A percentile compares a stretch with the other conserved stretches of the same genome.
phyloP scores from a whole-genome alignment of 2,329 filamentous ascomycete genomes.

The Hymenoscyphus repandus region DNA sequence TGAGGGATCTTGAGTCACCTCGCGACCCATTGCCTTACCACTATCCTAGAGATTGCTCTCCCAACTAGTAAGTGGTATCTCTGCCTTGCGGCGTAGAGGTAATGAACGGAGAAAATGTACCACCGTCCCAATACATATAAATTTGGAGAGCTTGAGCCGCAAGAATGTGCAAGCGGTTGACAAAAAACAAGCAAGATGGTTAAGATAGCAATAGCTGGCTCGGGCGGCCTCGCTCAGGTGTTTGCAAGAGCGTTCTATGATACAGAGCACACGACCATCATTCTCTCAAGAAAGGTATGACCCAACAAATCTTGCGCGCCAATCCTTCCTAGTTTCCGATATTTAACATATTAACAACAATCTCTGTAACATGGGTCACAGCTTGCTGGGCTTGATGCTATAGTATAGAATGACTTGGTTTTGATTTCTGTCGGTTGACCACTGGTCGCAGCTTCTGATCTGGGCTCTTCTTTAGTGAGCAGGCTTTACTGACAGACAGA shows the following conservation, averaged over 20 bases:
- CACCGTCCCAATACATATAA: conserved; percentile 8
- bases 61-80: conserved; percentile 5
- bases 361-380: too few species aligned
- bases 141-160: conserved; percentile 6
- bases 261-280: conserved; percentile 62
- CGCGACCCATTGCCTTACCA: conserved; percentile 15
- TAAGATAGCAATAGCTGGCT: conserved; percentile 58
- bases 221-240: conserved; percentile 51
- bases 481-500: not conserved
- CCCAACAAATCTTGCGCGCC: conserved; percentile 9
- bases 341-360: too few species aligned
- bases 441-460: not conserved
- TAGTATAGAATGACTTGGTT: too few species aligned
- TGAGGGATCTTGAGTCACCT: conserved; percentile 19
- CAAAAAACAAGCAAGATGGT: conserved; percentile 34
- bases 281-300: conserved; percentile 61
- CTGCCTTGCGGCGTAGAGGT: conserved; percentile 15
- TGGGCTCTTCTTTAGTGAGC: not conserved
- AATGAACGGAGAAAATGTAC: conserved; percentile 2
- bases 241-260: conserved; percentile 56
- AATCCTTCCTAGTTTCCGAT: too few species aligned
- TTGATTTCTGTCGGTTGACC: too few species aligned
- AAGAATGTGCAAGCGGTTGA: conserved; percentile 2
- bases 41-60: conserved; percentile 11
- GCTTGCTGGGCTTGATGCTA: too few species aligned